These are phyloP conservation scores for Trypanosoma scelopori DNA, from an alignment of 208 protist genomes.

Conservation along the genomic window DNA sequence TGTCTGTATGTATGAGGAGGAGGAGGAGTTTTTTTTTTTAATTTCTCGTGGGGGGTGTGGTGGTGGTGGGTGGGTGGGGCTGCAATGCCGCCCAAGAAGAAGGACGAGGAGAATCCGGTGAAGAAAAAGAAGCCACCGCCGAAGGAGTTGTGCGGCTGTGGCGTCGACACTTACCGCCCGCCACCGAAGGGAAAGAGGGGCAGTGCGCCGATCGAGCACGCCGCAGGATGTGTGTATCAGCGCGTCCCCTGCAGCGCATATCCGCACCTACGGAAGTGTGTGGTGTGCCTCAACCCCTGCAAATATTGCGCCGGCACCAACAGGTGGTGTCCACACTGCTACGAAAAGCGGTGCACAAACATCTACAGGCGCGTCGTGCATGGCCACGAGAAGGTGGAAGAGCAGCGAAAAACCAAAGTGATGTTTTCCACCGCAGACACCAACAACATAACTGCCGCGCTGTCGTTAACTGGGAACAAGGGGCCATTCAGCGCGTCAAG, in stretches of 20 bases:
- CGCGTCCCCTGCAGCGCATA: conserved; percentile 81
- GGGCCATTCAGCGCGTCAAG: too few species aligned
- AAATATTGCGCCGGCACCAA: conserved; percentile 70
- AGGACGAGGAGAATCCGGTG: conserved; percentile 18
- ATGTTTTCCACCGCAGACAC: conserved; percentile 1
- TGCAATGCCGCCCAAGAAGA: conserved; percentile 43
- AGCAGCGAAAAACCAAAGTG: background rate
- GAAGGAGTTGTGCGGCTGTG: conserved; percentile 82
- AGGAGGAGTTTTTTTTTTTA: too few species aligned
- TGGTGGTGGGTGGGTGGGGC: too few species aligned
- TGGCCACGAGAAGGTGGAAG: conserved; percentile 33
- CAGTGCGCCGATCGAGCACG: conserved; percentile 52
- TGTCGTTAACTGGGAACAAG: too few species aligned
- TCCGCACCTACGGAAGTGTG: conserved; percentile 74
- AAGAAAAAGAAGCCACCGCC: conserved; percentile 73
- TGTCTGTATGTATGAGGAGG: background rate
- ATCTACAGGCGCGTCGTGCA: conserved; percentile 81
- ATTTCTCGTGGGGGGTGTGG: too few species aligned
- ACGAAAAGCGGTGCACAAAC: conserved; percentile 72
- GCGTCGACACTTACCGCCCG: conserved; percentile 77
- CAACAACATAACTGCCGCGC: background rate
- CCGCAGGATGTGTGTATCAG: conserved; percentile 71
- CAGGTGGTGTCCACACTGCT: conserved; percentile 87
- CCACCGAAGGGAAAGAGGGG: conserved; percentile 85
- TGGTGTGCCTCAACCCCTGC: conserved; percentile 70